Evolutionary conservation across 208 protist species (phyloP).

Genomic region (Phytomonas francai): DNA sequence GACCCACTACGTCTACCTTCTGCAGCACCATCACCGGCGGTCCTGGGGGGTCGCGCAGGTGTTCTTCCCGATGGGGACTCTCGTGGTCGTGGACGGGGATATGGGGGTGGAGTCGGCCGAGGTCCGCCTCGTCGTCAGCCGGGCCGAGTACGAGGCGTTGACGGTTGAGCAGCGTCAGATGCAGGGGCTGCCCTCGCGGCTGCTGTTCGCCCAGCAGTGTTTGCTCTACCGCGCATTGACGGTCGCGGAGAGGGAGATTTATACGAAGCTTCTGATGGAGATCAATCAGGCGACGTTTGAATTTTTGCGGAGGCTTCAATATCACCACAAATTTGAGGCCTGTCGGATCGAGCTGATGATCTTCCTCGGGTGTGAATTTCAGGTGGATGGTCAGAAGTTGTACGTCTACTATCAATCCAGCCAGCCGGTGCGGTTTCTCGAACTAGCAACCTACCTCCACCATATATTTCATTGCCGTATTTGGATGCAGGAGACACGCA

Average conservation of each 20-base stretch:
- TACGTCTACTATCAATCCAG: conserved; percentile 60
- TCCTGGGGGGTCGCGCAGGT: conserved; percentile 21
- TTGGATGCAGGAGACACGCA: conserved; percentile 49
- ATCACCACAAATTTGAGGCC: conserved; percentile 23
- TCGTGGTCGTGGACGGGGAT: conserved; percentile 72
- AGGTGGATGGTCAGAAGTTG: conserved; percentile 71
- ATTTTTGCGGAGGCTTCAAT: conserved; percentile 22
- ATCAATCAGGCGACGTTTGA: conserved; percentile 26
- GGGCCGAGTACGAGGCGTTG: conserved; percentile 28
- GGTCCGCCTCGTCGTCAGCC: conserved; percentile 19
- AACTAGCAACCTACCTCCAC: conserved; percentile 64
- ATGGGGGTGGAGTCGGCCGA: conserved; percentile 68
- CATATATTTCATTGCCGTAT: conserved; percentile 72
- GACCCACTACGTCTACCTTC: conserved; percentile 38
- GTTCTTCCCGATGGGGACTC: conserved; percentile 20
- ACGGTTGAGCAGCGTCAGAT: conserved; percentile 11
- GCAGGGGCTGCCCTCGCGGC: conserved; percentile 15
- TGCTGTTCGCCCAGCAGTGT: conserved; percentile 15
- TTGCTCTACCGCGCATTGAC: conserved; percentile 27
- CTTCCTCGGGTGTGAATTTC: conserved; percentile 68
- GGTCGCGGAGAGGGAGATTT: conserved; percentile 13
- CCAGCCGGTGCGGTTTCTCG: conserved; percentile 43
- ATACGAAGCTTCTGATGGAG: conserved; percentile 11
- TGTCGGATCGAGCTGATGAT: conserved; percentile 56
- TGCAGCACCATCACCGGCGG: conserved; percentile 42